phyloP scores from a whole-genome alignment of 352 stramenopile species.

The Phytophthora kernoviae region DNA sequence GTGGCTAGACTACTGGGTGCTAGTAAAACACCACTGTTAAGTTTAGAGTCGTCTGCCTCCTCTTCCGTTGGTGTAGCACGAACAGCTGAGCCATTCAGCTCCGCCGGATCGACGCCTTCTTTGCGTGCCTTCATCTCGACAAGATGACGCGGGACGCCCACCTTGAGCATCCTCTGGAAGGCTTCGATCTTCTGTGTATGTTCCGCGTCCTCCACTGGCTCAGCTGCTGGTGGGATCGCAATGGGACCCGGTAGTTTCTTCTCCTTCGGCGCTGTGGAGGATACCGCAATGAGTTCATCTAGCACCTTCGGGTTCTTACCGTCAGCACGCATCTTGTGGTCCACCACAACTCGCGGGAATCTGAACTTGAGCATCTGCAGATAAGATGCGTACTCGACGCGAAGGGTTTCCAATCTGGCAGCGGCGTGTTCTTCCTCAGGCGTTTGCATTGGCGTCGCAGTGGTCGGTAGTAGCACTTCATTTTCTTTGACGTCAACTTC shows the following conservation, averaged over 20 bases:
- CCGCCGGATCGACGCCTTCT: conserved; percentile 53
- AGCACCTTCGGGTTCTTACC: conserved; percentile 62
- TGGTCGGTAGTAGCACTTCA: conserved; percentile 13
- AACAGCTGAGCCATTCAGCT: conserved; percentile 33
- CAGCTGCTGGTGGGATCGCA: conserved; percentile 30
- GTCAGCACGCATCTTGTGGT: conserved; percentile 74
- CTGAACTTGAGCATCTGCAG: conserved; percentile 86
- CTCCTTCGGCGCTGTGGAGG: conserved; percentile 17
- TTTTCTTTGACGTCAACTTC: conserved; percentile 10
- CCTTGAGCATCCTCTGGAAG: conserved; percentile 77
- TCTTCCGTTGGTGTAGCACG: background rate
- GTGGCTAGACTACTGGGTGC: conserved; percentile 10
- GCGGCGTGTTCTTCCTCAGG: conserved; percentile 13
- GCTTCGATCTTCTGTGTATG: conserved; percentile 52
- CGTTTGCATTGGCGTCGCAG: background rate
- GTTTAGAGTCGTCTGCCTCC: conserved; percentile 12
- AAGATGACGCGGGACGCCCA: conserved; percentile 57
- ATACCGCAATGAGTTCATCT: conserved; percentile 46
- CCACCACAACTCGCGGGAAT: conserved; percentile 61
- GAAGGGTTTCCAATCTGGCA: conserved; percentile 23
- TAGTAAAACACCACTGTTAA: conserved; percentile 34
- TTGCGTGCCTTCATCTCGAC: conserved; percentile 70
- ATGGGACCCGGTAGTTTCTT: conserved; percentile 41
- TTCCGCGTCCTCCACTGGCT: conserved; percentile 36
- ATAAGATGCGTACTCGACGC: conserved; percentile 47